Conservation (phyloP, 1,284 basidiomycete genomes). For the Dichomitus squalens region DNA sequence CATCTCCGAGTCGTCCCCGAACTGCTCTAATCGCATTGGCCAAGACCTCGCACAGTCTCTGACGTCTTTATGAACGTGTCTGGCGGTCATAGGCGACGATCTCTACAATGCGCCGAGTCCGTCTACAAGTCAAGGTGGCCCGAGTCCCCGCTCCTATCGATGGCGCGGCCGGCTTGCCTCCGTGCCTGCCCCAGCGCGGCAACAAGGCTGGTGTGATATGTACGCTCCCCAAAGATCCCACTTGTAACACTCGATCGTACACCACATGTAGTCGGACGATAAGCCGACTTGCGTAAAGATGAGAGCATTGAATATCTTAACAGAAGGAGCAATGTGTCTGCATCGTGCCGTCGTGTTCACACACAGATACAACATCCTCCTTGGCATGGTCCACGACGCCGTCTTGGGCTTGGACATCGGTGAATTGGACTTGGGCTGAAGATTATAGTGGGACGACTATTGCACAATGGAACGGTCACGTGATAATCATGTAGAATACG, state of each 20-base stretch:
- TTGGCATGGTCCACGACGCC: not conserved
- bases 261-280: slow-evolving; percentile 2
- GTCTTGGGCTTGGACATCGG: not conserved
- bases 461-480: not conserved
- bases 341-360: not conserved
- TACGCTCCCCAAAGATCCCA: slow-evolving; percentile 11
- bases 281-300: not conserved
- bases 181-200: slow-evolving; percentile 11
- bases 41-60: not conserved
- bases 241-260: slow-evolving; percentile 8
- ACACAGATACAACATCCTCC: not conserved
- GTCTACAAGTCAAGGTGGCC: not conserved
- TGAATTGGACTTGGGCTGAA: no score
- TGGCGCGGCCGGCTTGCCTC: slow-evolving; percentile 17
- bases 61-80: slow-evolving; percentile 23
- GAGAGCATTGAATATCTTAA: not conserved
- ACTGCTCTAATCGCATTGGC: slow-evolving; percentile 16
- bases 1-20: no score
- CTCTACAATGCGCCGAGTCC: not conserved
- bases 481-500: not conserved
- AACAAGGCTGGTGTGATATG: slow-evolving; percentile 11
- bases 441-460: no score
- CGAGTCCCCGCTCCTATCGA: slow-evolving; percentile 16
- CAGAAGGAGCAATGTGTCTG: not conserved
- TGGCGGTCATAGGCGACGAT: not conserved